Conservation (phyloP, 306 rosid genomes). For the Arachis hypogaea region DNA sequence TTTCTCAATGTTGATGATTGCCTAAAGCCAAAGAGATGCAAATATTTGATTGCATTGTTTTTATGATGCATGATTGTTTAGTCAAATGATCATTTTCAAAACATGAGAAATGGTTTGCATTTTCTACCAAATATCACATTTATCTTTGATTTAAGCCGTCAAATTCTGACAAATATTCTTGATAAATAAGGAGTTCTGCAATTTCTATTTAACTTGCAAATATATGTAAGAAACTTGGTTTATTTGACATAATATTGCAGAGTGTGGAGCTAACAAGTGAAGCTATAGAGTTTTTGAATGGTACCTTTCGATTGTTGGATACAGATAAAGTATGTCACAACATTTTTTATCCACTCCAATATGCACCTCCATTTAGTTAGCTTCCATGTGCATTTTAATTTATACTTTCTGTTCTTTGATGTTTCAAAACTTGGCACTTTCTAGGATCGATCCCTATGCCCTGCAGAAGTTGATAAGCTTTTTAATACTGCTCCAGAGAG, state of each 20-base stretch:
- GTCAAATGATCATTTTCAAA: constrained; percentile 22
- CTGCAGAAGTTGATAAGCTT: constrained; percentile 73
- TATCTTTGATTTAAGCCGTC: constrained; percentile 26
- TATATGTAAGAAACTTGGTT: constrained; percentile 27
- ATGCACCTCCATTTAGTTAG: constrained; percentile 20
- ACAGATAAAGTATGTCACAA: constrained; percentile 66
- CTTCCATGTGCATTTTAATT: constrained; percentile 30
- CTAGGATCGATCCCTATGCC: constrained; percentile 76
- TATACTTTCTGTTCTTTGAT: constrained; percentile 37
- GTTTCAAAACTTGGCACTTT: constrained; percentile 41
- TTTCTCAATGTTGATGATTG: constrained; percentile 21
- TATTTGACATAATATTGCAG: constrained; percentile 53
- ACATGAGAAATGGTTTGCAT: constrained; percentile 17
- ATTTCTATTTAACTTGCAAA: constrained; percentile 19
- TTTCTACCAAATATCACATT: constrained; percentile 15
- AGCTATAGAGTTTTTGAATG: constrained; percentile 76
- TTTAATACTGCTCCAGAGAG: constrained; percentile 90
- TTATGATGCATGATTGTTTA: constrained; percentile 28
- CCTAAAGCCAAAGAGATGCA: constrained; percentile 14
- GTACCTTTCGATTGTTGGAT: constrained; percentile 75
- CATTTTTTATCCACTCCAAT: constrained; percentile 30
- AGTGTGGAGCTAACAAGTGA: constrained; percentile 83
- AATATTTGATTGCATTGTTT: constrained; percentile 28
- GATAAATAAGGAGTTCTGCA: constrained; percentile 20
- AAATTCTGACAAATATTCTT: constrained; percentile 11